These are phyloP conservation scores for Trypanosoma conorhini DNA, from an alignment of 208 protist species.

Conservation along the genomic window DNA sequence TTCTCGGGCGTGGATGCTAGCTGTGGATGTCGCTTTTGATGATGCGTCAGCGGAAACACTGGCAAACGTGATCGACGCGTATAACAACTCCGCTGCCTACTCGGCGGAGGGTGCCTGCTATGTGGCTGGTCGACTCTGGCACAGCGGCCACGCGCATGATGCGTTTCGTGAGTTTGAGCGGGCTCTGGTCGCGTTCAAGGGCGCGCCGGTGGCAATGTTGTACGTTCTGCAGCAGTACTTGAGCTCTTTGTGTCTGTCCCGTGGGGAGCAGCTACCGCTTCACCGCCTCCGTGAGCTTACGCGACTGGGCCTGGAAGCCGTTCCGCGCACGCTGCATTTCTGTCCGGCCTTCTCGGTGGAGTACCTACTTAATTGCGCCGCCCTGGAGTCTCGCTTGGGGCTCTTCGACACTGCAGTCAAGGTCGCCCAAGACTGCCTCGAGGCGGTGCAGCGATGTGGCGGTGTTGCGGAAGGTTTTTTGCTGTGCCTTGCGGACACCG, in stretches of 20 bases:
- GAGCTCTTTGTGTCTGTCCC: constrained; percentile 45
- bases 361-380: constrained; percentile 56
- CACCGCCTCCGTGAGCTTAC: constrained; percentile 72
- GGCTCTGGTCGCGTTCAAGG: constrained; percentile 34
- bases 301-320: constrained; percentile 43
- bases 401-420: constrained; percentile 55
- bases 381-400: constrained; percentile 55
- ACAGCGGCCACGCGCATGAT: constrained; percentile 22
- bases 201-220: constrained; percentile 35
- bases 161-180: constrained; percentile 50
- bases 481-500: constrained; percentile 49
- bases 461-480: constrained; percentile 36
- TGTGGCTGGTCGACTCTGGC: constrained; percentile 42
- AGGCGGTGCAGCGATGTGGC: constrained; percentile 26
- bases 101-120: constrained; percentile 63
- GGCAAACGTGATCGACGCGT: constrained; percentile 28
- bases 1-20: constrained; percentile 42
- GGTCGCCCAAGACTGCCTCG: constrained; percentile 34
- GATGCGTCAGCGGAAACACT: constrained; percentile 20
- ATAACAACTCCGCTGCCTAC: constrained; percentile 36
- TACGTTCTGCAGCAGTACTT: constrained; percentile 71
- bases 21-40: constrained; percentile 35
- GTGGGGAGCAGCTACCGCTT: constrained; percentile 40
- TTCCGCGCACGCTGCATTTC: constrained; percentile 29
- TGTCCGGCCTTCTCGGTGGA: constrained; percentile 43